phyloP scores from a whole-genome alignment of 805 yeast species.

The Ogataea methanolica region DNA sequence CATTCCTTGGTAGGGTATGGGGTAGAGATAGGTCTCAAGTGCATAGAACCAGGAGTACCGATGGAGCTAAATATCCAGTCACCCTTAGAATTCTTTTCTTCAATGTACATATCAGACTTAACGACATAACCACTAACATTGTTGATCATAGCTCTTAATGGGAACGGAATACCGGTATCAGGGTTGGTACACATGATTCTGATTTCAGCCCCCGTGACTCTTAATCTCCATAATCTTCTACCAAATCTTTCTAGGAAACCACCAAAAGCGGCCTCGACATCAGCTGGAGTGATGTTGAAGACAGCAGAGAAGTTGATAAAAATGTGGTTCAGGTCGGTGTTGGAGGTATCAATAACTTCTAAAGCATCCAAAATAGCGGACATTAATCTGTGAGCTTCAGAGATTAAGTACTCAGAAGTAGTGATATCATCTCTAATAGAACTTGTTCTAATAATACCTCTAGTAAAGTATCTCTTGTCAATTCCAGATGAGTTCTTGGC shows the following conservation, averaged over 20 bases:
- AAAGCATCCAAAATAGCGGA: conserved; percentile 91
- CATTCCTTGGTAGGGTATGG: conserved; percentile 98
- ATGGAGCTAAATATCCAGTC: conserved; percentile 97
- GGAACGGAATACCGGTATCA: conserved; percentile 82
- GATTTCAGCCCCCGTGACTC: conserved; percentile 96
- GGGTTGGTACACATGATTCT: conserved; percentile 94
- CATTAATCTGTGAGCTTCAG: conserved; percentile 96
- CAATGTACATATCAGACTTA: conserved; percentile 90
- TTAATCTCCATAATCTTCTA: conserved; percentile 90
- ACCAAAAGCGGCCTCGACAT: conserved; percentile 96
- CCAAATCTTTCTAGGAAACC: conserved; percentile 98
- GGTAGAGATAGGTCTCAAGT: conserved; percentile 88
- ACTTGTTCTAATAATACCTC: conserved; percentile 97
- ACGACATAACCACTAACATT: conserved; percentile 97
- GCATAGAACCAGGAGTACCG: conserved; percentile 96
- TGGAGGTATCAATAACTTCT: conserved; percentile 89
- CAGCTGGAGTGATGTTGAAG: conserved; percentile 89
- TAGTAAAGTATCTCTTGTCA: conserved; percentile 92
- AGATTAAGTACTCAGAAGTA: conserved; percentile 88
- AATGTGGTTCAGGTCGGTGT: conserved; percentile 94
- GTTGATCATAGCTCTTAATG: conserved; percentile 93
- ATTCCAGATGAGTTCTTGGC: conserved; percentile 85
- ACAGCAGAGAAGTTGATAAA: conserved; percentile 96
- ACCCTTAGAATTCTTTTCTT: conserved; percentile 85
- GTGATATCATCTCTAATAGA: conserved; percentile 89